Evolutionary conservation across 208 protist genomes (phyloP).

Genomic region (Angomonas desouzai): DNA sequence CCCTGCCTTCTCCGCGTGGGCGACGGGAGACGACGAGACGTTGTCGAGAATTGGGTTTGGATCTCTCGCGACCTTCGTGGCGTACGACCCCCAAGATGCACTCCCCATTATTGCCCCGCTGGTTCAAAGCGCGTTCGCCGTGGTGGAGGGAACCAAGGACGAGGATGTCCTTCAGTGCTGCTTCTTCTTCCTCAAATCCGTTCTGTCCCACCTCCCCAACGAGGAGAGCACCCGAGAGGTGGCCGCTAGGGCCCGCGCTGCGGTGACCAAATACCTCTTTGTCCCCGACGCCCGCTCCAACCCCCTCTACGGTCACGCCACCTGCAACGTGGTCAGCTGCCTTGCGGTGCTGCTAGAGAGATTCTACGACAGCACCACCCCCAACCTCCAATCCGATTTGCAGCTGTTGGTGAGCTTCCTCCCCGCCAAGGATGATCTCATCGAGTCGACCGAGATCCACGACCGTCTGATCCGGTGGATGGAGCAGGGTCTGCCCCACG

Average conservation of each 20-base stretch:
- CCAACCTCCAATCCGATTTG: conserved; percentile 28
- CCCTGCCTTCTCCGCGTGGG: conserved; percentile 56
- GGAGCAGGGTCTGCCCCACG: conserved; percentile 33
- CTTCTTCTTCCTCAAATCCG: conserved; percentile 75
- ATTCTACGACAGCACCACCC: conserved; percentile 29
- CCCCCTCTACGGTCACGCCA: conserved; percentile 40
- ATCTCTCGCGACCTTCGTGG: conserved; percentile 76
- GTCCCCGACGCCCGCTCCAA: conserved; percentile 23
- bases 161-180: conserved; percentile 53
- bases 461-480: conserved; percentile 70
- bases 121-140: conserved; percentile 37
- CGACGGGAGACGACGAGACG: conserved; percentile 63
- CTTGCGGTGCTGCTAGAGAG: conserved; percentile 56
- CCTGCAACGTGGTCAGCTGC: conserved; percentile 68
- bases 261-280: conserved; percentile 40
- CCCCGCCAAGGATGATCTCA: conserved; percentile 64
- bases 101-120: conserved; percentile 42
- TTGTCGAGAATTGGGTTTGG: conserved; percentile 49
- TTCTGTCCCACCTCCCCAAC: conserved; percentile 51
- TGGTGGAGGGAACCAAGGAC: conserved; percentile 44
- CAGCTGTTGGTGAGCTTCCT: conserved; percentile 38
- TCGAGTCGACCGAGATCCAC: conserved; percentile 70
- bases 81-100: conserved; percentile 52
- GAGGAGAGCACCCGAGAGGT: conserved; percentile 14
- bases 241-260: conserved; percentile 33